Conservation (phyloP, 2,329 filamentous ascomycete species). For the Beauveria varroae region DNA sequence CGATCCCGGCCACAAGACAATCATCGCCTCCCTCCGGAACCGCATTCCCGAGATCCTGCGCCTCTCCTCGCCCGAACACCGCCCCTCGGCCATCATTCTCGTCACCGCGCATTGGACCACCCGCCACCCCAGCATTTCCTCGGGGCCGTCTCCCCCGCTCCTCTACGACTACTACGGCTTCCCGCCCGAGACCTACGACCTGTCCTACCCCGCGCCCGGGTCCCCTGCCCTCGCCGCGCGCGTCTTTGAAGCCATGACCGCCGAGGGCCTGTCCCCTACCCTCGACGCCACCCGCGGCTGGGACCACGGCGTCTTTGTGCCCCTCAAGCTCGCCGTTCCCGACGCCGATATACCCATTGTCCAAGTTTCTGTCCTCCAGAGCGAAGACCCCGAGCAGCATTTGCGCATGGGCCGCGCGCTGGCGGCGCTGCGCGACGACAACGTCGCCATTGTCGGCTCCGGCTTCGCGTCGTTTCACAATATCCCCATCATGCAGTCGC, state of each 20-base stretch:
- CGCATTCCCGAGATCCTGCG: conserved; percentile 48
- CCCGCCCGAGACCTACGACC: conserved; percentile 44
- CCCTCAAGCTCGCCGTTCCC: conserved; percentile 47
- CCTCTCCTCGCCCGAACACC: conserved; percentile 40
- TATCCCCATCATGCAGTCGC: conserved; percentile 36
- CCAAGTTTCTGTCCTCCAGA: conserved; percentile 47
- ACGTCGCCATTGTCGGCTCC: conserved; percentile 53
- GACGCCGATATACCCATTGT: conserved; percentile 45
- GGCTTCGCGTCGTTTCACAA: conserved; percentile 55
- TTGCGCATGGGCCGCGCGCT: conserved; percentile 47
- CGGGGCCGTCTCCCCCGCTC: conserved; percentile 37
- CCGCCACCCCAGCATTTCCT: conserved; percentile 41
- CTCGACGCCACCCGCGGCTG: conserved; percentile 38
- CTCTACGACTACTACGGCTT: conserved; percentile 55
- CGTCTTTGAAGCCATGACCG: conserved; percentile 36
- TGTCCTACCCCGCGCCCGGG: conserved; percentile 50
- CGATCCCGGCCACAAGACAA: conserved; percentile 43
- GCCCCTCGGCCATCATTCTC: conserved; percentile 43
- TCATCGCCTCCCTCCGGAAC: conserved; percentile 44
- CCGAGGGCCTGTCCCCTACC: conserved; percentile 35
- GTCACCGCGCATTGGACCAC: conserved; percentile 54
- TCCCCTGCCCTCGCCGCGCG: conserved; percentile 44
- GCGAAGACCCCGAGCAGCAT: conserved; percentile 42
- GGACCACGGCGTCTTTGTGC: conserved; percentile 56
- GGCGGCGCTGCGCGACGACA: conserved; percentile 37